phyloP scores from a whole-genome alignment of 768 basidiomycete genomes.

The Suillus alpinus region DNA sequence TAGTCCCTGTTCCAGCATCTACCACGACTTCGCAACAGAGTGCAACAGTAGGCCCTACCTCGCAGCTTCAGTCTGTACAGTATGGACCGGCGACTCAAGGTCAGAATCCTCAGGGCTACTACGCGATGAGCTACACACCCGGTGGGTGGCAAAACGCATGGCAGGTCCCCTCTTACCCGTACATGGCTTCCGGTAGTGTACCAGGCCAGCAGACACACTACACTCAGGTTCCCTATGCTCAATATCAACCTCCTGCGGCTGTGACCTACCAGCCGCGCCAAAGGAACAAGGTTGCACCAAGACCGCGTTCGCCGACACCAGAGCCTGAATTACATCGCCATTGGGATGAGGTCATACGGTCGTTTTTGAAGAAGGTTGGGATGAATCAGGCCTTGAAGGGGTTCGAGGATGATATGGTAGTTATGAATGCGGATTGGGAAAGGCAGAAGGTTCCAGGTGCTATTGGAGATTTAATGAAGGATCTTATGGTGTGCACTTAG shows the following conservation, averaged over 20 bases:
- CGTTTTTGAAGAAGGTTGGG: conserved; percentile 54
- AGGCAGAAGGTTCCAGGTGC: conserved; percentile 53
- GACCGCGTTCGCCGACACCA: conserved; percentile 33
- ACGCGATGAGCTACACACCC: conserved; percentile 31
- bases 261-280: conserved; percentile 31
- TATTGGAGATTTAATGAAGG: conserved; percentile 47
- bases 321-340: conserved; percentile 47
- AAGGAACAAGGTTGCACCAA: conserved; percentile 23
- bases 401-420: conserved; percentile 68
- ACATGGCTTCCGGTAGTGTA: conserved; percentile 25
- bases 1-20: conserved; percentile 13
- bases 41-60: conserved; percentile 15
- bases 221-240: conserved; percentile 31
- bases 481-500: conserved; percentile 44
- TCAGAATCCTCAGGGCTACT: conserved; percentile 30
- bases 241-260: conserved; percentile 21
- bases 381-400: conserved; percentile 58
- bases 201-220: conserved; percentile 34
- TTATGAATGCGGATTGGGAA: conserved; percentile 70
- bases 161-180: conserved; percentile 32
- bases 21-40: conserved; percentile 7
- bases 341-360: conserved; percentile 59
- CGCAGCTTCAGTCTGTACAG: conserved; percentile 17
- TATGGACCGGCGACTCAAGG: conserved; percentile 11
- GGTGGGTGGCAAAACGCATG: conserved; percentile 33